Evolutionary conservation across 306 rosid genomes (phyloP), one percentile per base, ranked within the genome.

Genomic region (Vicia villosa): DNA sequence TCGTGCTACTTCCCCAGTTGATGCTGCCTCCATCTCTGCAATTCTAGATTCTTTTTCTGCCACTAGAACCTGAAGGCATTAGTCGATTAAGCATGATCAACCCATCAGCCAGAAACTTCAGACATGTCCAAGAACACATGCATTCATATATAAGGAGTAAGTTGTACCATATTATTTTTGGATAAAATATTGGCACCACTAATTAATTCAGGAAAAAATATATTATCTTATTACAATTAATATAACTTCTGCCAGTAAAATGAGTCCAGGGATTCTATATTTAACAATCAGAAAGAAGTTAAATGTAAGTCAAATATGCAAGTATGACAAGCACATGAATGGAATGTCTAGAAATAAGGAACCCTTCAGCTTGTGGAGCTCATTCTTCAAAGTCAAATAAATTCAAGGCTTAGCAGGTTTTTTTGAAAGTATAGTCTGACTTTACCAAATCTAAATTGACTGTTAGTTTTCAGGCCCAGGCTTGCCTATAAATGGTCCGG

Each of bases 1-100:
- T 49, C 99, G 89, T 60, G 80, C 99, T 13, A 96, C 88, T 83
- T 91, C 96, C 77, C 99, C 99, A 69, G 89, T 81, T 43, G 96
- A 91, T 63, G 97, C 92, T 66, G 97, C 99, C 79, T 95, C 99
- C 92, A 89, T 86, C 87, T 95, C 97, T 74, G 96, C 97, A 74
- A 95, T 91, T 90, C 81, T 89, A 38, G 93, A 87, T 73, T 95
- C 99, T 85, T 85, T 91, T 82, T 86, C 97, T 30, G 92, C 99
- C 80, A 87, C 81, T 71, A 91, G 82, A 79, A 84, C 87, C 99
- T 95, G 92, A 72, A 49, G 66, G 80, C 55, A 74, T 70, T 70
- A 61, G 64, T 74, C 63, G 54, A 72, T 63, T 63, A 40, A 69
- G 58, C 43, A 74, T 47, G 70, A 61, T 76, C 66, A 36, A 70